Evolutionary conservation across 768 basidiomycete species (phyloP).

Genomic region (Leccinum ochraceum): DNA sequence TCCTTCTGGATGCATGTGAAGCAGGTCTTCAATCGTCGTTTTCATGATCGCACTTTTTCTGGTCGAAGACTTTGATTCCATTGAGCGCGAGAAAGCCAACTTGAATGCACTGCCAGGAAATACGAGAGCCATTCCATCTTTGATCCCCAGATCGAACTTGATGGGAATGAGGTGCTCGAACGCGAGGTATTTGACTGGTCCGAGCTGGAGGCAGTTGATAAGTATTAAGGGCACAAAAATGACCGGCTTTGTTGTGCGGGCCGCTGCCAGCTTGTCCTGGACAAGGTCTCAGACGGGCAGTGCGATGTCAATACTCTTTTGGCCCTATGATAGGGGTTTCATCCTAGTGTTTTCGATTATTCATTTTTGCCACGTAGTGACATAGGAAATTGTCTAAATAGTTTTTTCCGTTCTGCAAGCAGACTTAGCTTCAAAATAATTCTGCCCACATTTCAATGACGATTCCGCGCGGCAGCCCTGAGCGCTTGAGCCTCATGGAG

Average conservation of each 20-base stretch:
- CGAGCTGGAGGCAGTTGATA: not conserved
- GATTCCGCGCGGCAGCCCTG: too few species aligned
- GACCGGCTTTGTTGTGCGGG: not conserved
- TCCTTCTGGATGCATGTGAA: not conserved
- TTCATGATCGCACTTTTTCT: constrained; percentile 25
- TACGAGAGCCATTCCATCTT: not conserved
- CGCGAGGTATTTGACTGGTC: not conserved
- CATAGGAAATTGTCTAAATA: too few species aligned
- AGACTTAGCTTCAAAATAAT: too few species aligned
- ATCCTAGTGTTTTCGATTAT: not conserved
- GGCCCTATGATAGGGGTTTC: not conserved
- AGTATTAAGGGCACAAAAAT: not conserved
- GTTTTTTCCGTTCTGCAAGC: too few species aligned
- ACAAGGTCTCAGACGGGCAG: not conserved
- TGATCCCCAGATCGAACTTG: not conserved
- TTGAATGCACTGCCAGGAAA: too few species aligned
- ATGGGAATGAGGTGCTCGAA: not conserved
- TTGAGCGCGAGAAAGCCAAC: not conserved
- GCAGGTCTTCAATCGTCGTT: constrained; percentile 28
- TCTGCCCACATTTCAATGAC: too few species aligned
- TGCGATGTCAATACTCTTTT: not conserved
- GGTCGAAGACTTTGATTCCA: not conserved
- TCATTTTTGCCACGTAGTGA: not conserved
- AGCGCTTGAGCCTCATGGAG: too few species aligned
- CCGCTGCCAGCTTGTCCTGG: not conserved